Conservation (phyloP, 352 stramenopile genomes). For the Thraustochytrium striatum region DNA sequence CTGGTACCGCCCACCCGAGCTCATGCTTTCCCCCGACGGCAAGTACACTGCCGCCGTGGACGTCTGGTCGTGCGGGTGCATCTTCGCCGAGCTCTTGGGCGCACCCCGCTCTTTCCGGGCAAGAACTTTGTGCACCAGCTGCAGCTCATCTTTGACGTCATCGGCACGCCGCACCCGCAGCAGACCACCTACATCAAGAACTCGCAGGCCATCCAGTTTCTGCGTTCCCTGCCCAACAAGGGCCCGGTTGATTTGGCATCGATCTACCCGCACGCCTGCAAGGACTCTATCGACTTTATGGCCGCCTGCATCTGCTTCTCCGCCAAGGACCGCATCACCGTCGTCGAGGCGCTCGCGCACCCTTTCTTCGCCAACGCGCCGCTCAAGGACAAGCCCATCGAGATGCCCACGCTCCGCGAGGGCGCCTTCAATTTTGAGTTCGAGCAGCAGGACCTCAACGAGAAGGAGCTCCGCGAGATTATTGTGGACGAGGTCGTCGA, state of each 20-base stretch:
- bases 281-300: slow-evolving; percentile 75
- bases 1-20: slow-evolving; percentile 83
- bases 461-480: slow-evolving; percentile 37
- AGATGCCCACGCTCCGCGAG: slow-evolving; percentile 52
- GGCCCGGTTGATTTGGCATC: slow-evolving; percentile 60
- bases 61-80: slow-evolving; percentile 72
- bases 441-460: slow-evolving; percentile 45
- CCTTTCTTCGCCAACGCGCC: slow-evolving; percentile 67
- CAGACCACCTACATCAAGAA: slow-evolving; percentile 76
- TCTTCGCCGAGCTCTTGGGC: slow-evolving; percentile 84
- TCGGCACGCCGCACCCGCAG: slow-evolving; percentile 73
- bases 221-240: slow-evolving; percentile 61
- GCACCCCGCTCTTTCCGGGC: slow-evolving; percentile 81
- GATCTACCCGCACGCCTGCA: slow-evolving; percentile 81
- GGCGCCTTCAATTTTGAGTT: slow-evolving; percentile 40
- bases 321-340: slow-evolving; percentile 68
- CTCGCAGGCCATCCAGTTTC: slow-evolving; percentile 30
- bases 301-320: slow-evolving; percentile 26
- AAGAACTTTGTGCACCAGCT: slow-evolving; percentile 99
- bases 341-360: slow-evolving; percentile 81
- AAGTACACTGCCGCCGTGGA: slow-evolving; percentile 65
- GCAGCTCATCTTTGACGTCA: slow-evolving; percentile 86
- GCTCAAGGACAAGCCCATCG: slow-evolving; percentile 80
- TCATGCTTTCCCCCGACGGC: slow-evolving; percentile 72
- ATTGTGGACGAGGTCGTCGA: slow-evolving; percentile 41